Evolutionary conservation across 805 yeast genomes (phyloP), one percentile per base, ranked within the genome.

Genomic region (Isabelozyma rhagii): DNA sequence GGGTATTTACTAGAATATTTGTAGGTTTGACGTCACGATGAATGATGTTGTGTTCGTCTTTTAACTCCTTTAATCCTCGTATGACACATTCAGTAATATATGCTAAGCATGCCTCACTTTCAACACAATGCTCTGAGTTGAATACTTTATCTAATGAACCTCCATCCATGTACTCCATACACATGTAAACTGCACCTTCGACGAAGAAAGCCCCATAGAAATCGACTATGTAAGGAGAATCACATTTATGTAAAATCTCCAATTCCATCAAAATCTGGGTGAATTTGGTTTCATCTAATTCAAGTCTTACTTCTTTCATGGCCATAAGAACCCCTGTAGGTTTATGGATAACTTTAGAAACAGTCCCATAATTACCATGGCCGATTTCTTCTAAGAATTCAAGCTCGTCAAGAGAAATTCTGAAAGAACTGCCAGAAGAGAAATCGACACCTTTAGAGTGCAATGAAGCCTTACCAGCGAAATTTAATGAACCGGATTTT

Each of bases 21-120:
- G 98, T 93, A 11, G 99, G 99, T 67, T 94, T 94, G 45, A 93
- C 97, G 67, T 93, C 99, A 63, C 99, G 79, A 66, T 93, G 98
- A 51, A 93, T 93, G 53, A 93, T 92, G 64, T 92, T 89, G 67
- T 92, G 97, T 11, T 79, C 80, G 59, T 94, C 97, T 65, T 93
- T 93, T 55, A 93, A 79, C 58, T 86, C 87, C 59, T 81, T 87
- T 51, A 93, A 77, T 1, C 98, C 98, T 42, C 79, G 68, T 7
- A 91, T 87, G 6, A 91, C 96, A 47, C 87, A 78, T 57, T 85
- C 86, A 4, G 96, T 81, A 43, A 92, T 85, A 57, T 79, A 82
- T 2, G 96, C 96, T 50, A 93, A 72, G 54, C 86, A 85, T 6
- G 83, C 80, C 64, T 93, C 99, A 54, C 85, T 87, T 31, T 87